Conservation (phyloP, 345 rosid species). For the Erucastrum elatum region DNA sequence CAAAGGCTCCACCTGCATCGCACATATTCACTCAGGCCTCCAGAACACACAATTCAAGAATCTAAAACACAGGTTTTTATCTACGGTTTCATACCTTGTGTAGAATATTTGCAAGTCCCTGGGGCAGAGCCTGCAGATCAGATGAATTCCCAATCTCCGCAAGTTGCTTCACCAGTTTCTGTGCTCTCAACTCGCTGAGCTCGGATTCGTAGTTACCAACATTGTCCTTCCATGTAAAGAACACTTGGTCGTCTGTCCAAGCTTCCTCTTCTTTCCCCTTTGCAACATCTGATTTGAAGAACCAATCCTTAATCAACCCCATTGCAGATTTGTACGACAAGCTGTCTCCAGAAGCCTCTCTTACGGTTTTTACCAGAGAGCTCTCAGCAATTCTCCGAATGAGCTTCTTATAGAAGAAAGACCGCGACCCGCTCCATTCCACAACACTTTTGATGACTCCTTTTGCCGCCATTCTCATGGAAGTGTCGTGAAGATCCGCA, state of each 20-base stretch:
- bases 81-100: slow-evolving; percentile 56
- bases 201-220: slow-evolving; percentile 55
- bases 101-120: slow-evolving; percentile 81
- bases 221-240: slow-evolving; percentile 83
- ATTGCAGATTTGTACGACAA: slow-evolving; percentile 62
- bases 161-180: slow-evolving; percentile 69
- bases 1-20: slow-evolving; percentile 82
- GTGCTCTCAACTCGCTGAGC: slow-evolving; percentile 69
- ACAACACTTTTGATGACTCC: slow-evolving; percentile 91
- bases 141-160: slow-evolving; percentile 67
- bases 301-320: slow-evolving; percentile 77
- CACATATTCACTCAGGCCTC: slow-evolving; percentile 29
- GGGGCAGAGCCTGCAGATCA: slow-evolving; percentile 84
- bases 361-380: slow-evolving; percentile 57
- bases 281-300: slow-evolving; percentile 56
- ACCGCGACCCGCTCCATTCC: slow-evolving; percentile 73
- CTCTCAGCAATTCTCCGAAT: slow-evolving; percentile 72
- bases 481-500: slow-evolving; percentile 93
- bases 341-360: slow-evolving; percentile 68
- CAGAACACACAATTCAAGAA: background rate
- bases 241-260: slow-evolving; percentile 79
- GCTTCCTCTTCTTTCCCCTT: slow-evolving; percentile 53
- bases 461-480: slow-evolving; percentile 91
- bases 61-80: background rate
- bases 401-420: slow-evolving; percentile 72